These are phyloP conservation scores for Cryptosporidium parvum DNA, from an alignment of 169 alveolate genomes.

Conservation along the genomic window DNA sequence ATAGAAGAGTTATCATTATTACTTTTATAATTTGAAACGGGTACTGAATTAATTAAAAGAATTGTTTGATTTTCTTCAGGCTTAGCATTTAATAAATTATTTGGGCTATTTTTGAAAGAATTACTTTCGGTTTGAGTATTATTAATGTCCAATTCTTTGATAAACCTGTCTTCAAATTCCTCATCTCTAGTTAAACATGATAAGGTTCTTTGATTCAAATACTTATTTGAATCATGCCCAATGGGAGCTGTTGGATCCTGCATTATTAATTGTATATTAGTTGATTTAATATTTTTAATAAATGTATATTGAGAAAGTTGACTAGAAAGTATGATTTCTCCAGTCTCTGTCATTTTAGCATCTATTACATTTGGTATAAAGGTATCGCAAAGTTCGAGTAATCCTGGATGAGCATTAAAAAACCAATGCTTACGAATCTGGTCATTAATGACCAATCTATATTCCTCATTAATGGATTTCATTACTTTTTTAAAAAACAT, in stretches of 20 bases:
- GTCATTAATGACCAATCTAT: constrained; percentile 1
- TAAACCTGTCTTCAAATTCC: constrained; percentile 35
- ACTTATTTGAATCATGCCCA: background rate
- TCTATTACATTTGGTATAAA: constrained; percentile 54
- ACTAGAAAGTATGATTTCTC: constrained; percentile 40
- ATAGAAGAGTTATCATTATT: constrained; percentile 29
- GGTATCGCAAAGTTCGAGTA: constrained; percentile 53
- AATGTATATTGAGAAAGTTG: constrained; percentile 11
- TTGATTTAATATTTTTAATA: constrained; percentile 26
- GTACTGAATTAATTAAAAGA: constrained; percentile 13
- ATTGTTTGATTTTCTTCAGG: background rate
- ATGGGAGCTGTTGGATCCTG: constrained; percentile 56
- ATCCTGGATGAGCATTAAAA: constrained; percentile 72
- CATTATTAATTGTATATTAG: constrained; percentile 22
- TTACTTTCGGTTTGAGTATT: background rate
- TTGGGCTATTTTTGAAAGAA: background rate
- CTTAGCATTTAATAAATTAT: background rate
- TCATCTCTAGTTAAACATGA: constrained; percentile 66
- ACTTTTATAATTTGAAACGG: background rate
- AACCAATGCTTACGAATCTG: constrained; percentile 63
- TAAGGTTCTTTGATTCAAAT: constrained; percentile 40
- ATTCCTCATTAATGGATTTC: constrained; percentile 70
- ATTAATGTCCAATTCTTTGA: constrained; percentile 24
- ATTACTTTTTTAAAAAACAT: constrained; percentile 60
- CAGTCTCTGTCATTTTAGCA: constrained; percentile 62